These are phyloP conservation scores for Arabidopsis lyrata DNA, from an alignment of 441 rosid genomes.

Conservation along the genomic window DNA sequence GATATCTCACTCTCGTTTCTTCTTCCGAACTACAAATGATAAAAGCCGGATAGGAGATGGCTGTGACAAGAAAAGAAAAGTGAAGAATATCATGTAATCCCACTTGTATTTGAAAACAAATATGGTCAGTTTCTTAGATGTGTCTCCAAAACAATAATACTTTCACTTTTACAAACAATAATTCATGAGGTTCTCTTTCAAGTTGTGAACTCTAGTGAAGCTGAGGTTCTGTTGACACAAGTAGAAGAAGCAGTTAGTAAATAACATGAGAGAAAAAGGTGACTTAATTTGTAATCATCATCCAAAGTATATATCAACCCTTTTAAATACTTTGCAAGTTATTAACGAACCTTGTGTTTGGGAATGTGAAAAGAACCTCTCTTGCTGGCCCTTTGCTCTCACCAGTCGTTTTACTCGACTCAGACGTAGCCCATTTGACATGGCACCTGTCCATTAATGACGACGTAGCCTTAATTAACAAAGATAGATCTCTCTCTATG, in stretches of 20 bases:
- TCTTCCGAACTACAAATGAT: not conserved
- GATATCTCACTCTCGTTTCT: not conserved
- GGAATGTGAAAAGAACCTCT: constrained; percentile 7
- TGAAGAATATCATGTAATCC: not conserved
- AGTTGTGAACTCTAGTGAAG: constrained; percentile 14
- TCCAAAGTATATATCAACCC: not conserved
- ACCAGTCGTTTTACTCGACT: constrained; percentile 77
- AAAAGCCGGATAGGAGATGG: not conserved
- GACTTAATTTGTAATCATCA: not conserved
- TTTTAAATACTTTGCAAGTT: not conserved
- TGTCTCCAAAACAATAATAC: not conserved
- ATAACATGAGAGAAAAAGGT: not conserved
- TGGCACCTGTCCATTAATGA: constrained; percentile 52
- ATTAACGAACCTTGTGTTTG: constrained; percentile 28
- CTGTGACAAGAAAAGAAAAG: not conserved
- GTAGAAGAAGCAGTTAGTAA: not conserved
- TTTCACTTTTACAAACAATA: constrained; percentile 3
- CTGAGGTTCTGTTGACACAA: constrained; percentile 17
- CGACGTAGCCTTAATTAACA: not conserved
- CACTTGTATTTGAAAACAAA: not conserved
- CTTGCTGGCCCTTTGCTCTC: constrained; percentile 47
- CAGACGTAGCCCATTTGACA: constrained; percentile 65
- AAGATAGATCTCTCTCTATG: not conserved
- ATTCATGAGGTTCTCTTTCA: constrained; percentile 5
- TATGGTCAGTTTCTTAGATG: not conserved